Conservation (phyloP, 768 basidiomycete genomes). For the Psilocybe cubensis region DNA sequence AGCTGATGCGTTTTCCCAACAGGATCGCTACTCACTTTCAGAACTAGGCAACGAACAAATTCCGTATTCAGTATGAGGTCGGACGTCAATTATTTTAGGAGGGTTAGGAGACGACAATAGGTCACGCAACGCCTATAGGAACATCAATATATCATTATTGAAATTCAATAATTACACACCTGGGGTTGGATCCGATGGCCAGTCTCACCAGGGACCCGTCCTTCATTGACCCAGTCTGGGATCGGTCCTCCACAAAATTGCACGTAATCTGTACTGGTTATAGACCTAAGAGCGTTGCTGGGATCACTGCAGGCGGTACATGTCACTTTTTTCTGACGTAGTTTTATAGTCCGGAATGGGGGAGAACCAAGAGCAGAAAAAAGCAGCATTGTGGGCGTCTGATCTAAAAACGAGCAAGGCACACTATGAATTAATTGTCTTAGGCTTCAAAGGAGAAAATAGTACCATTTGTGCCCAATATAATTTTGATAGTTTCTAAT, state of each 20-base stretch:
- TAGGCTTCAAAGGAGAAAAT: not conserved
- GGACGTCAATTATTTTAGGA: constrained; percentile 73
- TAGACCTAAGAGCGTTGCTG: constrained; percentile 10
- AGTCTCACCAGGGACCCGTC: constrained; percentile 45
- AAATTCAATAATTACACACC: constrained; percentile 30
- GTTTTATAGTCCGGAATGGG: constrained; percentile 81
- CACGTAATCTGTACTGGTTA: constrained; percentile 65
- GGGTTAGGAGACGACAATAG: constrained; percentile 31
- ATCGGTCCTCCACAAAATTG: constrained; percentile 80
- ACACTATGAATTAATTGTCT: too few relatives aligned
- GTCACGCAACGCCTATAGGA: constrained; percentile 53
- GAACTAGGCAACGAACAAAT: constrained; percentile 83
- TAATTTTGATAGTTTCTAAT: constrained; percentile 81
- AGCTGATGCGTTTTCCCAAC: not conserved
- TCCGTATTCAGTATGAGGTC: constrained; percentile 78
- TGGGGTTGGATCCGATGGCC: constrained; percentile 46
- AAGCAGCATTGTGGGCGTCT: constrained; percentile 66
- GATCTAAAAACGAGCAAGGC: constrained; percentile 50
- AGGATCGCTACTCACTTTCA: constrained; percentile 53
- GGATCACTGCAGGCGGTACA: constrained; percentile 76
- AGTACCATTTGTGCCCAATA: constrained; percentile 70
- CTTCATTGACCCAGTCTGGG: constrained; percentile 67
- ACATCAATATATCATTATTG: not conserved
- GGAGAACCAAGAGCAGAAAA: constrained; percentile 72
- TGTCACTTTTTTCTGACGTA: constrained; percentile 69